These are phyloP conservation scores for Lyophyllum atratum DNA, from an alignment of 768 basidiomycete genomes.

Conservation along the genomic window DNA sequence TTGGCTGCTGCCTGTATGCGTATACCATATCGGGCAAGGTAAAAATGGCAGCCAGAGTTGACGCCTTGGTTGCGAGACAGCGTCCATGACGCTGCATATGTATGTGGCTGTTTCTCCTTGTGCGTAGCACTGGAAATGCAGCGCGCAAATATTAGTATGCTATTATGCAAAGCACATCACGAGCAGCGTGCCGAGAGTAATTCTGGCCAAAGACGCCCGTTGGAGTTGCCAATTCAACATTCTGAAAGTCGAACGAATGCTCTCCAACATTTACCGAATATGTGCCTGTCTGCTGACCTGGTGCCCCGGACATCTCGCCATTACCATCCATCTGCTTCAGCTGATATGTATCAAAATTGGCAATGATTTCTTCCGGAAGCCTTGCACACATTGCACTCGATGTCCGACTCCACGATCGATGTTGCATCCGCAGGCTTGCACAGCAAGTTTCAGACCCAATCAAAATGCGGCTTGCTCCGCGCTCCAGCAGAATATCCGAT, in stretches of 20 bases:
- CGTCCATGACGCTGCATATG: slow-evolving; percentile 13
- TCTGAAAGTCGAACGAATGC: neutral
- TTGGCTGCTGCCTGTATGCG: slow-evolving; percentile 5
- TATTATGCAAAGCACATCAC: too few species aligned
- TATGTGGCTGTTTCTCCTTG: slow-evolving; percentile 17
- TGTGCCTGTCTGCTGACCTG: neutral
- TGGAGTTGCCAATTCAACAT: slow-evolving; percentile 14
- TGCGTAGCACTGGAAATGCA: slow-evolving; percentile 11
- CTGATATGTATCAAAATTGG: neutral
- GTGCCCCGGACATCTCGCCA: neutral
- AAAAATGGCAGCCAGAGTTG: slow-evolving; percentile 16
- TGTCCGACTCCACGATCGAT: too few species aligned
- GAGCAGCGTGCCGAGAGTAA: slow-evolving; percentile 12
- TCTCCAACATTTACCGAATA: neutral
- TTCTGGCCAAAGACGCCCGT: slow-evolving; percentile 11
- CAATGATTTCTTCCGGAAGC: neutral
- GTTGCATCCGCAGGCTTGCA: too few species aligned
- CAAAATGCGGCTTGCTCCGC: neutral
- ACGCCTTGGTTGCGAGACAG: neutral
- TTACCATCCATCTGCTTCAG: neutral
- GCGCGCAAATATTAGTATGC: too few species aligned
- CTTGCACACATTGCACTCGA: neutral
- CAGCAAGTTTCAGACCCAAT: neutral
- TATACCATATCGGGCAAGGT: slow-evolving; percentile 12
- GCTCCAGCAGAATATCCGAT: neutral